These are phyloP conservation scores for Huntiella omanensis DNA, from an alignment of 2,329 filamentous ascomycete species.

Conservation along the genomic window DNA sequence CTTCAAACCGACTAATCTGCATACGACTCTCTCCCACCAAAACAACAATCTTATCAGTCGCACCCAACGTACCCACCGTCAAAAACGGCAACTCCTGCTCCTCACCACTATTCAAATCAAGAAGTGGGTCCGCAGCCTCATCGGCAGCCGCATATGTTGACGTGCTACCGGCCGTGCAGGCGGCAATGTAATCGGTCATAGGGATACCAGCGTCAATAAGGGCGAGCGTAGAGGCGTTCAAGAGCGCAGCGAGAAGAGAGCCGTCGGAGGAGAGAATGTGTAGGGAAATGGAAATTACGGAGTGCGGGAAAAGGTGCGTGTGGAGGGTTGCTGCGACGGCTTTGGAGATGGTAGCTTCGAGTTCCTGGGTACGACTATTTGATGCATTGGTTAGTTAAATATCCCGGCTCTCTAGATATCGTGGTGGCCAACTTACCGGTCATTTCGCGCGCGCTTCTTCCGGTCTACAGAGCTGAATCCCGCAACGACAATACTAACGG, in stretches of 20 bases:
- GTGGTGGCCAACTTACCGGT: slow-evolving; percentile 42
- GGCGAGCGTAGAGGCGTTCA: slow-evolving; percentile 83
- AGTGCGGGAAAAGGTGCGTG: slow-evolving; percentile 76
- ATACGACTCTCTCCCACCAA: slow-evolving; percentile 76
- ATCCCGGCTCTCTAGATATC: neutral
- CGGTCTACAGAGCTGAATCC: slow-evolving; percentile 79
- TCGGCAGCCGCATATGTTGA: slow-evolving; percentile 45
- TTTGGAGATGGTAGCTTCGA: slow-evolving; percentile 59
- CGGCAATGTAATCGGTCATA: slow-evolving; percentile 79
- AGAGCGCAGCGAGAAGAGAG: slow-evolving; percentile 67
- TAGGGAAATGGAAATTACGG: slow-evolving; percentile 62
- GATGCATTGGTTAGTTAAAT: slow-evolving; percentile 3
- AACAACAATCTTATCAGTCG: slow-evolving; percentile 55
- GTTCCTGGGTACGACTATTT: slow-evolving; percentile 55
- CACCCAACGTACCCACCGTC: slow-evolving; percentile 65
- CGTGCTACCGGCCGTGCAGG: slow-evolving; percentile 71
- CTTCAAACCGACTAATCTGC: slow-evolving; percentile 65
- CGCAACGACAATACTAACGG: slow-evolving; percentile 67
- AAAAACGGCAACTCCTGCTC: slow-evolving; percentile 78
- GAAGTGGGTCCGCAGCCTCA: slow-evolving; percentile 53
- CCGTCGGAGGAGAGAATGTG: slow-evolving; percentile 84
- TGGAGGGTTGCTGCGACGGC: slow-evolving; percentile 64
- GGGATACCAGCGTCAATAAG: slow-evolving; percentile 89
- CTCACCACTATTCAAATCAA: slow-evolving; percentile 63
- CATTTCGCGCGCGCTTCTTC: slow-evolving; percentile 52